A percentile compares a stretch with the other conserved stretches of the same genome.
Conservation (phyloP, 2,329 filamentous ascomycete genomes). For the Scedosporium aurantiacum region DNA sequence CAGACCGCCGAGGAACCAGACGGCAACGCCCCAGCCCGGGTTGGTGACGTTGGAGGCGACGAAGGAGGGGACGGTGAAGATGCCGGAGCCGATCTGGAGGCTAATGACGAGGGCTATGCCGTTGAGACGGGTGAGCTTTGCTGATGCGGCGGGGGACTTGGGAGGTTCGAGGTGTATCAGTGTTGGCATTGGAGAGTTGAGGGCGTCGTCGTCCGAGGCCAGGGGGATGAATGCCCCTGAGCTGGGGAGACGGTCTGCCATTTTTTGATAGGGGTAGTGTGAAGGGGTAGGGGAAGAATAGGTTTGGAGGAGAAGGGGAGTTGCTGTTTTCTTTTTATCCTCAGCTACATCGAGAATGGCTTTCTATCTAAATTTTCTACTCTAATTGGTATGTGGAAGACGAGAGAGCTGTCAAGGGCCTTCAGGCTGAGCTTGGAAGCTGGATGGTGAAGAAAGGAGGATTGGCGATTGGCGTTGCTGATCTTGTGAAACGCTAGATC, state of each 20-base stretch:
- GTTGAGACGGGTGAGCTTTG: conserved; percentile 72
- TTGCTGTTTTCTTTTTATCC: background rate
- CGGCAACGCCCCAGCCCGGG: conserved; percentile 76
- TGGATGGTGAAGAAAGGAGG: background rate
- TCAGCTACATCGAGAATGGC: background rate
- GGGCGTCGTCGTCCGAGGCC: background rate
- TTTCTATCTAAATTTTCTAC: background rate
- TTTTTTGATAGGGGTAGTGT: background rate
- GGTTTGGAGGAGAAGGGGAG: background rate
- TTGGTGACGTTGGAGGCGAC: conserved; percentile 87
- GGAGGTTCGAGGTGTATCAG: background rate
- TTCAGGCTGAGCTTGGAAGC: background rate
- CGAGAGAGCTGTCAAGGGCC: background rate
- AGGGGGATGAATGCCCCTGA: background rate
- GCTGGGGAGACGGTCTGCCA: background rate
- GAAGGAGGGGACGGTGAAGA: conserved; percentile 88
- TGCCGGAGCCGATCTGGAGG: conserved; percentile 89
- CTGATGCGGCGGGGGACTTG: conserved; percentile 3
- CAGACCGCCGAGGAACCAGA: conserved; percentile 88
- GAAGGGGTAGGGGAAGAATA: background rate
- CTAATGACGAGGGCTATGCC: conserved; percentile 84
- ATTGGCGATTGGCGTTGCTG: background rate
- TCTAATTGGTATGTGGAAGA: background rate
- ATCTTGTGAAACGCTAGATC: too few species aligned
- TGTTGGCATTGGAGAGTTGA: background rate